Evolutionary conservation across 1,284 basidiomycete species (phyloP).

Genomic region (Tilletiaria anomala): DNA sequence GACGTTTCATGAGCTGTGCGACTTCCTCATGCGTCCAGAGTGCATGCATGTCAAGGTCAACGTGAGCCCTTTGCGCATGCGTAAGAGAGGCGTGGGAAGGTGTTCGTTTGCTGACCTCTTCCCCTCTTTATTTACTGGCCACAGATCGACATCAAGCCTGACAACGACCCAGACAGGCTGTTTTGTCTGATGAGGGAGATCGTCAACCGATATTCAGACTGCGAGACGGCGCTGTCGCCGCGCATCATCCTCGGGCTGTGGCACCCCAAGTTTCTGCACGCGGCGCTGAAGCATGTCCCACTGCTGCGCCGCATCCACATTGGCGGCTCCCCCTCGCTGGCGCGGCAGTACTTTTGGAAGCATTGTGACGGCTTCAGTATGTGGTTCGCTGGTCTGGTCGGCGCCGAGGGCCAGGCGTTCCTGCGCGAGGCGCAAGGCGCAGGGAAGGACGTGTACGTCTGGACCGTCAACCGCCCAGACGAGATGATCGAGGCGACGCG

Average conservation of each 20-base stretch:
- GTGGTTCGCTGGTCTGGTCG: slow-evolving; percentile 60
- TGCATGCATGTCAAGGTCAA: slow-evolving; percentile 37
- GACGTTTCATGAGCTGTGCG: slow-evolving; percentile 31
- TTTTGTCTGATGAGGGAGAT: slow-evolving; percentile 69
- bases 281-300: slow-evolving; percentile 61
- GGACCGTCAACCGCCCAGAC: slow-evolving; percentile 83
- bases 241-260: slow-evolving; percentile 65
- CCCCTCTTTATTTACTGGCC: too few species aligned
- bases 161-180: slow-evolving; percentile 74
- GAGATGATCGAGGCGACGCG: slow-evolving; percentile 91
- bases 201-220: slow-evolving; percentile 57
- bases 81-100: too few species aligned
- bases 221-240: slow-evolving; percentile 68
- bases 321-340: slow-evolving; percentile 51
- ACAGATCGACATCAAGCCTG: slow-evolving; percentile 84
- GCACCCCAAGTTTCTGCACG: slow-evolving; percentile 73
- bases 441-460: slow-evolving; percentile 76
- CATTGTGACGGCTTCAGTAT: slow-evolving; percentile 79
- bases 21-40: slow-evolving; percentile 31
- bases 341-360: slow-evolving; percentile 78
- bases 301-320: slow-evolving; percentile 77
- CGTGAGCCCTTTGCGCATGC: too few species aligned
- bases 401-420: slow-evolving; percentile 56
- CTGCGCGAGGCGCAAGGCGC: slow-evolving; percentile 58
- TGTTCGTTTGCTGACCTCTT: too few species aligned